These are phyloP conservation scores for Coemansia reversa DNA, from an alignment of 192 early-diverging fungal genomes.

Conservation along the genomic window DNA sequence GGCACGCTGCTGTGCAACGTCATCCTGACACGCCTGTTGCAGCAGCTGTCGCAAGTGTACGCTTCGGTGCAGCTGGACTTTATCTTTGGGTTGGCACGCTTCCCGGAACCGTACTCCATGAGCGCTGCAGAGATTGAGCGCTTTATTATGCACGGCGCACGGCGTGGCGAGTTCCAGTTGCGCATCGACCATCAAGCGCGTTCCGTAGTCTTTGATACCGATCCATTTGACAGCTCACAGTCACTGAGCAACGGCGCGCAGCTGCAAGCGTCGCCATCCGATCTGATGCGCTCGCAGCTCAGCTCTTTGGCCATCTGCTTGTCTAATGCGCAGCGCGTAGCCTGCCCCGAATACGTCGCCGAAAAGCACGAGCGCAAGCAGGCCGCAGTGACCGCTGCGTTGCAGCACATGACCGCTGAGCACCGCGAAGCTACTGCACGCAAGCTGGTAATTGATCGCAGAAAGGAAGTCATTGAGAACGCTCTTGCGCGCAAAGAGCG, in stretches of 20 bases:
- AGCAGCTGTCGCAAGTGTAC: conserved; percentile 98
- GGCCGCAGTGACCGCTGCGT: conserved; percentile 67
- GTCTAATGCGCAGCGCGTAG: conserved; percentile 79
- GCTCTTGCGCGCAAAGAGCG: conserved; percentile 77
- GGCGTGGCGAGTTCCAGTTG: conserved; percentile 93
- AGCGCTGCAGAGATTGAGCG: conserved; percentile 89
- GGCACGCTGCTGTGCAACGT: conserved; percentile 93
- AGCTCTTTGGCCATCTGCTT: conserved; percentile 81
- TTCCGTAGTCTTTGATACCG: conserved; percentile 89
- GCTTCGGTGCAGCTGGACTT: conserved; percentile 94
- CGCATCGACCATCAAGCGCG: conserved; percentile 91
- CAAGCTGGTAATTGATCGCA: conserved; percentile 83
- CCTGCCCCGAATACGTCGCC: conserved; percentile 73
- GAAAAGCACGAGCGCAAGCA: conserved; percentile 66
- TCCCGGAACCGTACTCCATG: conserved; percentile 84
- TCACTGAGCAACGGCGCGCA: conserved; percentile 78
- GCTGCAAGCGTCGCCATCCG: conserved; percentile 81
- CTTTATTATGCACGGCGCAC: conserved; percentile 97
- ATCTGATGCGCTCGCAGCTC: conserved; percentile 92
- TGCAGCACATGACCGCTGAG: conserved; percentile 77
- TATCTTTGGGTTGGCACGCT: conserved; percentile 83
- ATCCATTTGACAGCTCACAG: conserved; percentile 78
- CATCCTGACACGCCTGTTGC: conserved; percentile 94
- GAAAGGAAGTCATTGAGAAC: conserved; percentile 76
- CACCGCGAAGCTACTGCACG: conserved; percentile 72